Percentiles rank a stretch among this genome's conserved stretches.
Evolutionary conservation across 1,284 basidiomycete species (phyloP).

Genomic region (Puccinia horiana): DNA sequence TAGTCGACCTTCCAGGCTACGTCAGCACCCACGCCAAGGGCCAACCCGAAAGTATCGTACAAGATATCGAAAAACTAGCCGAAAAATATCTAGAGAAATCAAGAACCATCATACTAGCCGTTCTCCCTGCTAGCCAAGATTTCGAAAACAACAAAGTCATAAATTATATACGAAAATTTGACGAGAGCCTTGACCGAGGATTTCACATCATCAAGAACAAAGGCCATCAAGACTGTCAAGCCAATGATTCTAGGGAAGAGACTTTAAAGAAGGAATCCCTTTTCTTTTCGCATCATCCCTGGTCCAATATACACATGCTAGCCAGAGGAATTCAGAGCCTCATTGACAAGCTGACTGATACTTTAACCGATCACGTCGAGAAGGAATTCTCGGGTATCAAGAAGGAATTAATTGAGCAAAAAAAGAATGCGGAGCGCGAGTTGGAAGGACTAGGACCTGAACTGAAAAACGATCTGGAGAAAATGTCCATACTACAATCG

Average conservation of each 20-base stretch:
- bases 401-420: background rate
- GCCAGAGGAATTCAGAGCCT: background rate
- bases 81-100: slow-evolving; percentile 96
- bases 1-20: slow-evolving; percentile 96
- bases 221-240: background rate
- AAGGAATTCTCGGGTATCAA: background rate
- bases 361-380: background rate
- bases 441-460: background rate
- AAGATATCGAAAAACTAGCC: slow-evolving; percentile 84
- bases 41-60: slow-evolving; percentile 89
- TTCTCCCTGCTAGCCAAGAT: slow-evolving; percentile 96
- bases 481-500: background rate
- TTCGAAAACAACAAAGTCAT: slow-evolving; percentile 95
- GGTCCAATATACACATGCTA: background rate
- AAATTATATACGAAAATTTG: slow-evolving; percentile 85
- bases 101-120: slow-evolving; percentile 87
- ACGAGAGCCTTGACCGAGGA: slow-evolving; percentile 64
- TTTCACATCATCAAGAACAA: slow-evolving; percentile 20
- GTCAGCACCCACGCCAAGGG: slow-evolving; percentile 92
- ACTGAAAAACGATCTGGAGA: background rate
- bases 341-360: background rate
- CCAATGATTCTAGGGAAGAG: background rate
- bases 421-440: background rate
- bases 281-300: background rate
- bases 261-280: background rate